Conservation (phyloP, 371 early-diverging fungal species). For the Caulochytrium protostelioides region DNA sequence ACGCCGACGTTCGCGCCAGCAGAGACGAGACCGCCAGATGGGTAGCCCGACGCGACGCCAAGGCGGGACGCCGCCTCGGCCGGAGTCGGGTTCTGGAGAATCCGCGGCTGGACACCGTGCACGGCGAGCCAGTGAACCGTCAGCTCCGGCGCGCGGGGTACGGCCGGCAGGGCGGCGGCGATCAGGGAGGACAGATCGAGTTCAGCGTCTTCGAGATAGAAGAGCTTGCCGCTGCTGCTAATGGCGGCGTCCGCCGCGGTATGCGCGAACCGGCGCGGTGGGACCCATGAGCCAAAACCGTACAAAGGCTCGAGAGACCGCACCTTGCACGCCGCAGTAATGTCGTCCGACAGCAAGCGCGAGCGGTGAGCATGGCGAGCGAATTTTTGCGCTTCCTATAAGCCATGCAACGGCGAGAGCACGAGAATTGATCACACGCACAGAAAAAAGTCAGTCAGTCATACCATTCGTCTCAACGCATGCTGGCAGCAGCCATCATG, state of each 20-base stretch:
- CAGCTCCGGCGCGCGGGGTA: slow-evolving; percentile 39
- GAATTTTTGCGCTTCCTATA: slow-evolving; percentile 86
- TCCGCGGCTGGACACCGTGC: slow-evolving; percentile 97
- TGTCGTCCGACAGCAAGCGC: slow-evolving; percentile 70
- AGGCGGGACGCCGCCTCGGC: slow-evolving; percentile 2
- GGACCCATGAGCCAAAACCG: background rate
- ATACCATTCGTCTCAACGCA: background rate
- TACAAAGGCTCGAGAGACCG: background rate
- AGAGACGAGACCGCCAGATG: background rate
- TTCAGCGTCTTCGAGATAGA: slow-evolving; percentile 92
- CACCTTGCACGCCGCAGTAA: slow-evolving; percentile 20
- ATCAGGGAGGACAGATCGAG: slow-evolving; percentile 84
- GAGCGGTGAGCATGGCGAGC: slow-evolving; percentile 89
- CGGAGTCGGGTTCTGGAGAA: slow-evolving; percentile 92
- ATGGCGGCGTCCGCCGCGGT: background rate
- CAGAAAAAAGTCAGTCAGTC: too few species aligned
- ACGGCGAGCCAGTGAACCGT: slow-evolving; percentile 96
- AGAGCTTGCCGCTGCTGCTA: slow-evolving; percentile 52
- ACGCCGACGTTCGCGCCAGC: background rate
- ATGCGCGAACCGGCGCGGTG: background rate
- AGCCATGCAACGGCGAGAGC: too few species aligned
- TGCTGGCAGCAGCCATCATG: background rate
- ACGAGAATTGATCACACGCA: too few species aligned
- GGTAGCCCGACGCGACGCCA: background rate
- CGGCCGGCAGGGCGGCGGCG: slow-evolving; percentile 75